phyloP scores from a whole-genome alignment of 2,329 filamentous ascomycete species.

The Pestalotiopsis sp. region DNA sequence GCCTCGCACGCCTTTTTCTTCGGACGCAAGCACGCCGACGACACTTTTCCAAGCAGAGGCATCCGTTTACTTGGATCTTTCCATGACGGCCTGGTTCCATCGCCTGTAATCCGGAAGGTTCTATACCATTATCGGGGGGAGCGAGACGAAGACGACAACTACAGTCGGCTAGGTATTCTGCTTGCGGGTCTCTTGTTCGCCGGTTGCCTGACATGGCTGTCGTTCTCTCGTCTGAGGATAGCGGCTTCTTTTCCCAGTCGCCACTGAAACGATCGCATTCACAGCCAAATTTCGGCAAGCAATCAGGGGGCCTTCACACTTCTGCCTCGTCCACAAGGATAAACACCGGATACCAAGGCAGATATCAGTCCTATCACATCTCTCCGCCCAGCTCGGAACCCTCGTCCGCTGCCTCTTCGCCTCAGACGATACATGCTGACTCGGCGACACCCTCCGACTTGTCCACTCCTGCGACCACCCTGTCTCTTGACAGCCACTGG shows the following conservation, averaged over 20 bases:
- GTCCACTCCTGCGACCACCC: slow-evolving; percentile 63
- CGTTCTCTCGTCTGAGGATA: slow-evolving; percentile 58
- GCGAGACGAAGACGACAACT: background rate
- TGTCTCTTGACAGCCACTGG: slow-evolving; percentile 60
- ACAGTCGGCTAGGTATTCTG: slow-evolving; percentile 8
- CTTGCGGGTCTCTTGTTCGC: background rate
- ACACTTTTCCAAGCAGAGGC: background rate
- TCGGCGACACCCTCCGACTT: slow-evolving; percentile 58
- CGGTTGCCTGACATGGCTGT: slow-evolving; percentile 46
- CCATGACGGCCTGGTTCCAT: slow-evolving; percentile 13
- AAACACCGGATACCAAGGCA: slow-evolving; percentile 45
- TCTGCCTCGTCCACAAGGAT: slow-evolving; percentile 48
- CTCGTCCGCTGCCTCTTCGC: slow-evolving; percentile 59
- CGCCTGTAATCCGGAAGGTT: background rate
- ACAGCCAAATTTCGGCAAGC: slow-evolving; percentile 54
- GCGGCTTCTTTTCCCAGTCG: slow-evolving; percentile 54
- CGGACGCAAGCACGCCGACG: background rate
- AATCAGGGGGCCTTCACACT: slow-evolving; percentile 39
- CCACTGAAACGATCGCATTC: slow-evolving; percentile 61
- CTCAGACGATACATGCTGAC: slow-evolving; percentile 50
- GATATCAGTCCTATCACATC: slow-evolving; percentile 36
- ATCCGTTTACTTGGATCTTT: background rate
- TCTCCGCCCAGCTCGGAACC: slow-evolving; percentile 43
- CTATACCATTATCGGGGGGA: slow-evolving; percentile 26
- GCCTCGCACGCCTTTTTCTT: background rate